Evolutionary conservation across 106 monocot genomes (phyloP).

Genomic region (Acanthochlamys bracteata): DNA sequence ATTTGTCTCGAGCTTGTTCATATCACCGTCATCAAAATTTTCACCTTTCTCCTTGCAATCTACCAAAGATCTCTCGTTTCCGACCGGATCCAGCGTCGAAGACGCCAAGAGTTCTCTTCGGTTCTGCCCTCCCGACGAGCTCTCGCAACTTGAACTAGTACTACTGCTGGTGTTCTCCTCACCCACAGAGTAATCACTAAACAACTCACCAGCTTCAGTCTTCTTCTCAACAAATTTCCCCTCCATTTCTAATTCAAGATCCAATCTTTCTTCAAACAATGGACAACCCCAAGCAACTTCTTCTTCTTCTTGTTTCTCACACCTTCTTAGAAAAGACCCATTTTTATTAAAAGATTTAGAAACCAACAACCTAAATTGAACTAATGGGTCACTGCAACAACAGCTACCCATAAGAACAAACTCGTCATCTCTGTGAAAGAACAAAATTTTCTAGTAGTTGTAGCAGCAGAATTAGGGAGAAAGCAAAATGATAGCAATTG

Average conservation of each 20-base stretch:
- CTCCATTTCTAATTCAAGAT: constrained; percentile 20
- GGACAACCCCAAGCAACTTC: constrained; percentile 11
- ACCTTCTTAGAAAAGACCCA: not conserved
- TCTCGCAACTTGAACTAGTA: constrained; percentile 30
- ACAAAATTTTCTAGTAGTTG: not conserved
- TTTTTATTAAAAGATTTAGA: constrained; percentile 5
- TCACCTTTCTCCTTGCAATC: constrained; percentile 9
- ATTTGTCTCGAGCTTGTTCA: constrained; percentile 16
- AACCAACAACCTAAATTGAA: constrained; percentile 5
- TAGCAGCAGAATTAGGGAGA: not conserved
- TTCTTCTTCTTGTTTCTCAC: not conserved
- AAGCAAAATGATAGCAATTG: not conserved
- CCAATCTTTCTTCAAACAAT: constrained; percentile 16
- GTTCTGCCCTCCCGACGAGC: constrained; percentile 6
- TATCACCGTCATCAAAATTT: constrained; percentile 4
- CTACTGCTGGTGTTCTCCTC: constrained; percentile 8
- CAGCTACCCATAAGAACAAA: not conserved
- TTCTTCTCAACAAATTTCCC: constrained; percentile 1
- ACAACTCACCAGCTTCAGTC: constrained; percentile 8
- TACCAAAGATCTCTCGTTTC: not conserved
- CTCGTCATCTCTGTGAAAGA: not conserved
- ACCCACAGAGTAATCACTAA: constrained; percentile 30
- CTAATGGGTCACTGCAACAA: not conserved
- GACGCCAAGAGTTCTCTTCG: constrained; percentile 1
- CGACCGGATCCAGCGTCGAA: not conserved